A percentile compares a stretch with the other conserved stretches of the same genome.
phyloP scores from a whole-genome alignment of 2,329 filamentous ascomycete species.

The Colletotrichum orchidophilum region DNA sequence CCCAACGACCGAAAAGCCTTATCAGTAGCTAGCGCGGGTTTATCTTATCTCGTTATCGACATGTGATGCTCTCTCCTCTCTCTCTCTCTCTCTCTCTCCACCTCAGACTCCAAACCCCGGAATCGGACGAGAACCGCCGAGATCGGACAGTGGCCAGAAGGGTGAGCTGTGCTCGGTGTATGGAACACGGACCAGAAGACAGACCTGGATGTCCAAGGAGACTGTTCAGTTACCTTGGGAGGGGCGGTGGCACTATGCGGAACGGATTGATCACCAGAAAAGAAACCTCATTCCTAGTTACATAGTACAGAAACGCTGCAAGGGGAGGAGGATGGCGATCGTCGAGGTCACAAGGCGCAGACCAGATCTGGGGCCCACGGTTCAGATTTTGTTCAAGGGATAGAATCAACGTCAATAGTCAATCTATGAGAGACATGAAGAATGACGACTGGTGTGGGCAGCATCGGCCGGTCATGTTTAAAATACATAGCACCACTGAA shows the following conservation, averaged over 20 bases:
- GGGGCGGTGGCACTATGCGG: not conserved
- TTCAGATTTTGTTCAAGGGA: not conserved
- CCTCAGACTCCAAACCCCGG: not conserved
- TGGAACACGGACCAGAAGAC: slow-evolving; percentile 4
- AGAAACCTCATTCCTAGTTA: not conserved
- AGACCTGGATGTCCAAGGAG: not conserved
- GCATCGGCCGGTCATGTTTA: not conserved
- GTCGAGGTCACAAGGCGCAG: not conserved
- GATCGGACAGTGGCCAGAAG: slow-evolving; percentile 5
- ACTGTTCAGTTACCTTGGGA: not conserved
- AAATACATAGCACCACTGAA: not conserved
- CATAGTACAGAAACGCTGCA: not conserved
- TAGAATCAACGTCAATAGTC: not conserved
- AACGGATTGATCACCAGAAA: not conserved
- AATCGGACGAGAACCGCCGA: slow-evolving; percentile 23
- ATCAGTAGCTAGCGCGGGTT: not conserved
- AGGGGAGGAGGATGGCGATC: not conserved
- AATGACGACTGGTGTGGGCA: not conserved
- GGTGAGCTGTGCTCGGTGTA: not conserved
- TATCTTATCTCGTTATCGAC: not conserved
- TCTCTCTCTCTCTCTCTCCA: too few species aligned
- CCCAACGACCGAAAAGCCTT: too few species aligned
- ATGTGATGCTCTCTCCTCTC: not conserved
- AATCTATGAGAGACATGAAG: not conserved
- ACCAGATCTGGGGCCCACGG: not conserved